Conservation (phyloP, 139 green algal species). For the Pseudopediastrum boryanum region DNA sequence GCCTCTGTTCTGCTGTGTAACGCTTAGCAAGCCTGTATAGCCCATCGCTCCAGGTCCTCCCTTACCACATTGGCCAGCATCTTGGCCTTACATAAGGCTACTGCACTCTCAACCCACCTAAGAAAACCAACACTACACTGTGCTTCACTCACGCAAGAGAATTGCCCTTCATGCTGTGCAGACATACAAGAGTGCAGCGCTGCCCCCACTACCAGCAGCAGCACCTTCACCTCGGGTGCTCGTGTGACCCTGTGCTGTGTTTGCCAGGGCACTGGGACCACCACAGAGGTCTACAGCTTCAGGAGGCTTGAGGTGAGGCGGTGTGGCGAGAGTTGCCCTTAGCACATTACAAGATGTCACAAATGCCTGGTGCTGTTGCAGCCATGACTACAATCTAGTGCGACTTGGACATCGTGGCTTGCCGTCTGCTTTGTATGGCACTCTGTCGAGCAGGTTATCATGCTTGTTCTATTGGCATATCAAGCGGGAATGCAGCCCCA, state of each 20-base stretch:
- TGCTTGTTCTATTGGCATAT: too few relatives aligned
- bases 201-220: background rate
- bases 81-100: background rate
- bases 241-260: slow-evolving; percentile 4
- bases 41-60: too few relatives aligned
- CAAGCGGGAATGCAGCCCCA: too few relatives aligned
- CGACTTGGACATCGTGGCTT: background rate
- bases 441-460: too few relatives aligned
- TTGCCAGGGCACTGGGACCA: slow-evolving; percentile 19
- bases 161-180: background rate
- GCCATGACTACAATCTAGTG: background rate
- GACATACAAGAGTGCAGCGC: background rate
- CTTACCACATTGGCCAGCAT: too few relatives aligned
- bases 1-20: too few relatives aligned
- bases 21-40: too few relatives aligned
- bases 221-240: background rate
- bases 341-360: too few relatives aligned
- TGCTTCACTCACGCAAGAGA: background rate
- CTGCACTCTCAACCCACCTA: background rate
- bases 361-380: too few relatives aligned
- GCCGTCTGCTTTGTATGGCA: background rate
- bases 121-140: too few relatives aligned
- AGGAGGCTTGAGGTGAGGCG: slow-evolving; percentile 4
- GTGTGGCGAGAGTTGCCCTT: too few relatives aligned
- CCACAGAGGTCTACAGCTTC: slow-evolving; percentile 8